Evolutionary conservation across 1,284 basidiomycete genomes (phyloP), one percentile per base, ranked within the genome.

Genomic region (Fomitopsis palustris): DNA sequence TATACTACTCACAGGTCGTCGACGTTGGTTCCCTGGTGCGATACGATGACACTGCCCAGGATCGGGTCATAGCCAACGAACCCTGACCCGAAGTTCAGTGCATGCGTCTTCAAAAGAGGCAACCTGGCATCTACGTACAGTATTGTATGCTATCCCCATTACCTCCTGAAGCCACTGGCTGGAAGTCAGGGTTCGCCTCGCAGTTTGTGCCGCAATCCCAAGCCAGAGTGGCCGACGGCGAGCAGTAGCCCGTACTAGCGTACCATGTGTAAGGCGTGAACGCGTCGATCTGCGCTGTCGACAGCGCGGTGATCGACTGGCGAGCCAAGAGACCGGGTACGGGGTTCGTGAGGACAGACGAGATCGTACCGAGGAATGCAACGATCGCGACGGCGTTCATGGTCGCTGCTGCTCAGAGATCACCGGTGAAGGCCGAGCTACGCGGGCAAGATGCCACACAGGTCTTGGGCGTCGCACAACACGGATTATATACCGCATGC

Each of bases 131-230:
- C 38, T 3, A 66, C 76, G 67, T 51, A 78, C 78, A 81, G 58
- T 72, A 84, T 65, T 87, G 86, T 1, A 77, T 69, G 7, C 45
- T 53, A n/a, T 66, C 61, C 0, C 85, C 85, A 64, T 88, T 79
- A 1, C 86, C 87, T 37, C 87, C 87, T 0, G 83, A 77, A 9
- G 85, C 86, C 2, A 83, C 71, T 0, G 84, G 81, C 27, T 77
- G 53, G 67, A 88, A 88, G 3, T 65, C 72, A 0, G 81, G 65
- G 64, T 84, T 86, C 7, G 77, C 80, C 29, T 78, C 56, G 65
- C 87, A 89, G 59, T 65, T 64, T 35, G 64, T 65, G 68, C 88
- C 87, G 70, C 86, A 88, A 41, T 69, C 71, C 86, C 87, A 89
- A 9, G 75, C 69, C 25, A 77, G 62, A 7, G 82, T 84, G 29